These are phyloP conservation scores for Nemania sp. DNA, from an alignment of 2,329 filamentous ascomycete genomes.

Conservation along the genomic window DNA sequence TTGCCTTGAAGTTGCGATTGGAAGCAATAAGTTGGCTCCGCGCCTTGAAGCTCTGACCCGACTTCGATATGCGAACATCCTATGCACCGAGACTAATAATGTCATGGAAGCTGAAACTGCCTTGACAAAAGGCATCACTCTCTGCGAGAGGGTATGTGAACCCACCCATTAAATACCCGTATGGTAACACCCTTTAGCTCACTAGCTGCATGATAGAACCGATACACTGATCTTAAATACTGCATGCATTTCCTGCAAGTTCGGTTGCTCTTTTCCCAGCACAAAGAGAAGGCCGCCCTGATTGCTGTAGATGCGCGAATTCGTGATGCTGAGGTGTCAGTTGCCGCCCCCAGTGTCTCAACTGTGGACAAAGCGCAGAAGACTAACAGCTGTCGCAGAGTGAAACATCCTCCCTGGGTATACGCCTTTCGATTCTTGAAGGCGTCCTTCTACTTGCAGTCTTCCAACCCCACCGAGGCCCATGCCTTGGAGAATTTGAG, in stretches of 20 bases:
- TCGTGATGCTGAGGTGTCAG: slow-evolving; percentile 66
- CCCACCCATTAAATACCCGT: neutral
- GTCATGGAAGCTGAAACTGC: slow-evolving; percentile 72
- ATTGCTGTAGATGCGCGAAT: slow-evolving; percentile 73
- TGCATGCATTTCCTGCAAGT: slow-evolving; percentile 74
- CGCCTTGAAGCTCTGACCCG: slow-evolving; percentile 70
- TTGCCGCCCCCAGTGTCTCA: slow-evolving; percentile 19
- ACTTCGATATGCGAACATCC: slow-evolving; percentile 70
- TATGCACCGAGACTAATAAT: slow-evolving; percentile 78
- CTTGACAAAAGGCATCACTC: slow-evolving; percentile 69
- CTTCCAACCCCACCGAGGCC: slow-evolving; percentile 61
- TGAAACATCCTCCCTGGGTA: slow-evolving; percentile 71
- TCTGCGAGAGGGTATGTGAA: slow-evolving; percentile 64
- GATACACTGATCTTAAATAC: slow-evolving; percentile 70
- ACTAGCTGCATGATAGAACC: slow-evolving; percentile 46
- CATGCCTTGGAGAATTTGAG: slow-evolving; percentile 71
- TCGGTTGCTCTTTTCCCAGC: slow-evolving; percentile 67
- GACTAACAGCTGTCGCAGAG: slow-evolving; percentile 39
- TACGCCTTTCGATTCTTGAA: slow-evolving; percentile 78
- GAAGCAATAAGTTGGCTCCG: slow-evolving; percentile 62
- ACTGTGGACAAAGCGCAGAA: neutral
- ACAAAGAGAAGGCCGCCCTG: slow-evolving; percentile 71
- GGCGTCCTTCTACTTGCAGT: slow-evolving; percentile 68
- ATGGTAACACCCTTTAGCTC: slow-evolving; percentile 29
- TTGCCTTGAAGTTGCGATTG: slow-evolving; percentile 71